Evolutionary conservation across 192 early-diverging fungal species (phyloP).

Genomic region (Piromyces finnis): DNA sequence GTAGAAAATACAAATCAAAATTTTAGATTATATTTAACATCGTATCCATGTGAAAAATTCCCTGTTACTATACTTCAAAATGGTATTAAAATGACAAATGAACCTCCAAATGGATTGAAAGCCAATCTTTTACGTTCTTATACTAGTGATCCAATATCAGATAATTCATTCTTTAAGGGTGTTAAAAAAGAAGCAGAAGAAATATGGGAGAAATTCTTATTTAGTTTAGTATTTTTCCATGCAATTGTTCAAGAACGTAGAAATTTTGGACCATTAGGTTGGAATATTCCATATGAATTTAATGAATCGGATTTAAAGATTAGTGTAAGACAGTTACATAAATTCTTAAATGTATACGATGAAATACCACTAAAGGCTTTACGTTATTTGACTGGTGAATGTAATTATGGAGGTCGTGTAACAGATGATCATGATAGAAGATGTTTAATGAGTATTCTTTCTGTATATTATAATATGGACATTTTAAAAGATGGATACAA

Average conservation of each 20-base stretch:
- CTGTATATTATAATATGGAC: conserved; percentile 23
- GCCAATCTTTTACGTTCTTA: conserved; percentile 38
- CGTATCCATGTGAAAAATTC: conserved; percentile 37
- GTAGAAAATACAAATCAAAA: conserved; percentile 40
- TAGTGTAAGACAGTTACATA: conserved; percentile 27
- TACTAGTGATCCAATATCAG: conserved; percentile 33
- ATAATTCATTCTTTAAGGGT: conserved; percentile 30
- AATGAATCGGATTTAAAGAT: conserved; percentile 26
- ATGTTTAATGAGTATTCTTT: conserved; percentile 26
- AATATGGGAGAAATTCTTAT: conserved; percentile 31
- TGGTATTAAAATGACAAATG: conserved; percentile 49
- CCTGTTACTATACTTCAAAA: conserved; percentile 35
- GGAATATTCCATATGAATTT: conserved; percentile 18
- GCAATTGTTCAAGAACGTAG: conserved; percentile 35
- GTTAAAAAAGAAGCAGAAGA: conserved; percentile 23
- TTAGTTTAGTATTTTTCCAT: conserved; percentile 43
- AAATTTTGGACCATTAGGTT: conserved; percentile 41
- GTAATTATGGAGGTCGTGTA: conserved; percentile 42
- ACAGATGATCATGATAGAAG: conserved; percentile 34
- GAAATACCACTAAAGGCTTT: not conserved
- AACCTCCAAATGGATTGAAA: conserved; percentile 38
- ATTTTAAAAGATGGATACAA: conserved; percentile 33
- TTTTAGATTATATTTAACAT: conserved; percentile 40
- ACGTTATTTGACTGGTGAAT: conserved; percentile 15
- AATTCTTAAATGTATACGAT: not conserved